phyloP scores from a whole-genome alignment of 169 alveolate species.

The Toxoplasma gondii region DNA sequence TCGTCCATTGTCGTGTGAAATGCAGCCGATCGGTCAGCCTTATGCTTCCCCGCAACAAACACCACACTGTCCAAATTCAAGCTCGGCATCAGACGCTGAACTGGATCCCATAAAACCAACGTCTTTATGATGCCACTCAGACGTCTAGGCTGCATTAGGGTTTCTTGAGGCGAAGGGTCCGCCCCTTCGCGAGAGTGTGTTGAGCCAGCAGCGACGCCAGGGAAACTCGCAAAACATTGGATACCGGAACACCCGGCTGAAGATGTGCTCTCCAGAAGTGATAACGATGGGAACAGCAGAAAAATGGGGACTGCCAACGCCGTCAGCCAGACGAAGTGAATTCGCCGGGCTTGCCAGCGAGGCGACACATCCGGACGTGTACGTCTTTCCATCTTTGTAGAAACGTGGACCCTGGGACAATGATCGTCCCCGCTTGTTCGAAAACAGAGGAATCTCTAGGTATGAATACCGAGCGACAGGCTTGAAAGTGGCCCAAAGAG shows the following conservation, averaged over 20 bases:
- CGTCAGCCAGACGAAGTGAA: too few species aligned
- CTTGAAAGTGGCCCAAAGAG: too few species aligned
- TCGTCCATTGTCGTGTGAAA: constrained; percentile 51
- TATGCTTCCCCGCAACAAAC: constrained; percentile 47
- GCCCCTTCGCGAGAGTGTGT: background rate
- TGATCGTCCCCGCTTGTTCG: too few species aligned
- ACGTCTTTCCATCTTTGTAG: too few species aligned
- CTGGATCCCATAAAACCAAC: background rate
- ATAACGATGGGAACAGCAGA: background rate
- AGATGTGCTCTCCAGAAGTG: background rate
- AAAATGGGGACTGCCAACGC: too few species aligned
- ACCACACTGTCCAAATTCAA: constrained; percentile 23
- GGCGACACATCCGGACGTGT: too few species aligned
- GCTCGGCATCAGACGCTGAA: constrained; percentile 16
- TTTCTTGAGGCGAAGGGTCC: background rate
- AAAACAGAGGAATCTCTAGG: too few species aligned
- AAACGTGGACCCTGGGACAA: too few species aligned
- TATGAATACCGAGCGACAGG: too few species aligned
- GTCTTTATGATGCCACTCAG: background rate
- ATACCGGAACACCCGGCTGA: background rate
- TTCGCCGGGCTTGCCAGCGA: too few species aligned
- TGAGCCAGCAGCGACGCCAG: background rate
- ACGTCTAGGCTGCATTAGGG: background rate
- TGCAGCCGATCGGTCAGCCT: background rate
- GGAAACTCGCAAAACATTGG: background rate